A percentile compares a stretch with the other conserved stretches of the same genome.
Evolutionary conservation across 2,329 filamentous ascomycete species (phyloP).

Genomic region (Aplosporella prunicola): DNA sequence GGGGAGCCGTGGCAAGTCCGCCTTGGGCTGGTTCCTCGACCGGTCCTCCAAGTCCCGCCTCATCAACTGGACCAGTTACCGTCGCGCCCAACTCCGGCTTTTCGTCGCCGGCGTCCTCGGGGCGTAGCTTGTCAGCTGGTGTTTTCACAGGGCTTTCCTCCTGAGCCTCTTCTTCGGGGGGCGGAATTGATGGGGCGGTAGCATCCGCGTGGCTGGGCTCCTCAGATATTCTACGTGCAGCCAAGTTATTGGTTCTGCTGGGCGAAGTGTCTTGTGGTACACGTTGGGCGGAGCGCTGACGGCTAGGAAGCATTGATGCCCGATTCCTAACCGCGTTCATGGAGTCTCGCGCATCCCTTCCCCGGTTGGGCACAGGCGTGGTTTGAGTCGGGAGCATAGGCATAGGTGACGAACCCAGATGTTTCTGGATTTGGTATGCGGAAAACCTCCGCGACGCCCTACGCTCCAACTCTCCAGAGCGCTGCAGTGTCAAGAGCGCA

Average conservation of each 20-base stretch:
- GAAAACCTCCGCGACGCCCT: conserved; percentile 90
- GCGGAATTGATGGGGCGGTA: conserved; percentile 24
- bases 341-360: conserved; percentile 74
- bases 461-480: conserved; percentile 84
- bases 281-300: conserved; percentile 43
- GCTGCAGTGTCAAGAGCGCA: conserved; percentile 80
- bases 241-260: conserved; percentile 36
- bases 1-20: conserved; percentile 24
- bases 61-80: conserved; percentile 25
- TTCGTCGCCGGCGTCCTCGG: conserved; percentile 16
- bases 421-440: conserved; percentile 92
- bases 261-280: conserved; percentile 51
- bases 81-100: conserved; percentile 24
- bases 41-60: conserved; percentile 22
- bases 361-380: conserved; percentile 74
- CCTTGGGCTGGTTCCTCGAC: conserved; percentile 13
- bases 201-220: conserved; percentile 39
- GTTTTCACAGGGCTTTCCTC: conserved; percentile 40
- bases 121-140: conserved; percentile 48
- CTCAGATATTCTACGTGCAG: conserved; percentile 51
- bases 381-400: conserved; percentile 76
- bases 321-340: conserved; percentile 60
- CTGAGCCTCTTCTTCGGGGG: conserved; percentile 23
- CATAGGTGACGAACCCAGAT: conserved; percentile 73
- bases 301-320: conserved; percentile 44